Conservation (phyloP, 352 stramenopile species). For the Pythium coloratum region DNA sequence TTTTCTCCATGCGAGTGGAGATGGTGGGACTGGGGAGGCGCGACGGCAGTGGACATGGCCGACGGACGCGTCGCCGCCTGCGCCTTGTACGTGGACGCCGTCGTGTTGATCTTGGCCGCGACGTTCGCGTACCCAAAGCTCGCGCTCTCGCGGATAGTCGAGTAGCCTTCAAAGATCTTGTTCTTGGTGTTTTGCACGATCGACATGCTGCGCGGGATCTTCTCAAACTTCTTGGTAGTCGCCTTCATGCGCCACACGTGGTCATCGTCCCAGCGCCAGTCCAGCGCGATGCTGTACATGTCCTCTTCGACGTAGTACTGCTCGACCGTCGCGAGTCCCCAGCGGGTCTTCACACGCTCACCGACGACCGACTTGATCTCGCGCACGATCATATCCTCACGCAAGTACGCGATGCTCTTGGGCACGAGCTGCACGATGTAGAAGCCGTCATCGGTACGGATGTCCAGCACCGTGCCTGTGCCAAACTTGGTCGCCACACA, state of each 20-base stretch:
- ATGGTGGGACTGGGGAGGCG: slow-evolving; percentile 13
- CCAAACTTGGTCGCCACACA: slow-evolving; percentile 80
- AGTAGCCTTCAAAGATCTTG: slow-evolving; percentile 76
- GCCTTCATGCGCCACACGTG: slow-evolving; percentile 89
- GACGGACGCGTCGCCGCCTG: slow-evolving; percentile 2
- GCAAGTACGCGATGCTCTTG: slow-evolving; percentile 70
- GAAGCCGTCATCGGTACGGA: slow-evolving; percentile 68
- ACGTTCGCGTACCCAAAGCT: slow-evolving; percentile 51
- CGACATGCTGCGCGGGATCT: slow-evolving; percentile 55
- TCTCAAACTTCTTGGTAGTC: slow-evolving; percentile 90
- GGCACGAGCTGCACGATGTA: slow-evolving; percentile 77
- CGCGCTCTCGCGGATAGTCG: slow-evolving; percentile 61
- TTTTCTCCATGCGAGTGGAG: slow-evolving; percentile 2
- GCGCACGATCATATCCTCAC: slow-evolving; percentile 62
- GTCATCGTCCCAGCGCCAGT: slow-evolving; percentile 88
- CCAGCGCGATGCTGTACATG: slow-evolving; percentile 87
- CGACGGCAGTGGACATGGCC: slow-evolving; percentile 20
- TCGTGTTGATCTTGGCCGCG: slow-evolving; percentile 57
- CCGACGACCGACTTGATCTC: slow-evolving; percentile 86
- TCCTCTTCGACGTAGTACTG: slow-evolving; percentile 86
- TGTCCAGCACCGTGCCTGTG: slow-evolving; percentile 70
- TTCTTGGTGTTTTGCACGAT: slow-evolving; percentile 85
- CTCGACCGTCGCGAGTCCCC: slow-evolving; percentile 82
- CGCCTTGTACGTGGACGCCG: slow-evolving; percentile 29
- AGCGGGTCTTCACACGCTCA: slow-evolving; percentile 82